Evolutionary conservation across 1,284 basidiomycete genomes (phyloP), one percentile per base, ranked within the genome.

Genomic region (Leccinum griseonigrum): DNA sequence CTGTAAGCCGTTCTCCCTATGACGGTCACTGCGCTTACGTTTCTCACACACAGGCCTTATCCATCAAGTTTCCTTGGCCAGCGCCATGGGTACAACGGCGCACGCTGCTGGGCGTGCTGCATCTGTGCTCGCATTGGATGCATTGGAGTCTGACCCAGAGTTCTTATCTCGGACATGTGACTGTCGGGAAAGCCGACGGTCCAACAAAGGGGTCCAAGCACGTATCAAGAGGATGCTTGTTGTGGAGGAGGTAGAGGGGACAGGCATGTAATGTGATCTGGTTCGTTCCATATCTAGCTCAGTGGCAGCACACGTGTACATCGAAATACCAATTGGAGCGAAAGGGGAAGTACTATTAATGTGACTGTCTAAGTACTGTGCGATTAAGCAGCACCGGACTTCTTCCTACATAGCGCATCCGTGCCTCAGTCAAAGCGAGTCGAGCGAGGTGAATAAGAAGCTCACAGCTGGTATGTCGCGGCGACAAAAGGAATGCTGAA

Each of bases 401-500:
- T 80, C 58, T 68, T 72, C 64, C 79, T 82, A 55, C 36, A 60
- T 59, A 31, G 48, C 29, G 60, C 52, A 54, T 22, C 28, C 16
- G 51, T 68, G 7, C 14, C 43, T 22, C 46, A 22, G 46, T 48
- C 46, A 48, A 46, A 43, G 28, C 11, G 22, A 52, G 56, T 48
- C 58, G 26, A 31, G 56, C 8, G 58, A 60, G 48, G 50, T 31
- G 16, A 53, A 14, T 2, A 78, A 46, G 43, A n/a, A 9, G 48
- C 90, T 67, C 69, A 92, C 90, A 92, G 66, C 75, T 91, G 89
- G 70, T 81, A 85, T 40, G 69, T 74, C 9, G 84, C 77, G 3
- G 88, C 89, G 61, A 82, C 65, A 73, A 91, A 85, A 34, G 90
- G 90, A 64, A 91, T 81, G 61, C 80, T 73, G 71, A 91, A 90